phyloP scores from a whole-genome alignment of 2,329 filamentous ascomycete genomes.

The Talaromyces sp. region DNA sequence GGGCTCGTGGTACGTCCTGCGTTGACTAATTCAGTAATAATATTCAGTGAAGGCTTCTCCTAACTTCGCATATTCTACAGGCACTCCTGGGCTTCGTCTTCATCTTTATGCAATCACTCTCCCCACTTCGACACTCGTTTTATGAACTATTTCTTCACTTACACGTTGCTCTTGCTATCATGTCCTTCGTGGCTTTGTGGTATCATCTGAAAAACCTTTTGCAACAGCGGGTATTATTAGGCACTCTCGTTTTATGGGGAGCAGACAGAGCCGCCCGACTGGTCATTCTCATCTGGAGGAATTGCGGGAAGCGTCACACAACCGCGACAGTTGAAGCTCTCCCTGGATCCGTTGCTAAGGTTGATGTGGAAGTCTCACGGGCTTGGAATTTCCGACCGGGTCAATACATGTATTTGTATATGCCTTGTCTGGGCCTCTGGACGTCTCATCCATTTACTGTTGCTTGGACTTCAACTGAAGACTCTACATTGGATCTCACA shows the following conservation, averaged over 20 bases:
- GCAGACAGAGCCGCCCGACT: constrained; percentile 49
- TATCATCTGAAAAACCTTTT: constrained; percentile 35
- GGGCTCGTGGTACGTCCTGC: constrained; percentile 35
- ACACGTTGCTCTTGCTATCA: constrained; percentile 44
- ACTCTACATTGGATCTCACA: constrained; percentile 9
- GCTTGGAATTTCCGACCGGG: constrained; percentile 44
- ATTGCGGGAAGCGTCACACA: constrained; percentile 50
- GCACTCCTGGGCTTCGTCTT: constrained; percentile 41
- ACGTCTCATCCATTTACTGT: constrained; percentile 48
- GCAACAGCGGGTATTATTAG: constrained; percentile 35
- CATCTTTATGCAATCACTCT: constrained; percentile 45
- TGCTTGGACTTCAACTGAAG: constrained; percentile 38
- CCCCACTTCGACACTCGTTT: constrained; percentile 46
- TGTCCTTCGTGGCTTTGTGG: constrained; percentile 43
- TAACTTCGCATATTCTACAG: constrained; percentile 36
- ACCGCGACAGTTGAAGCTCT: constrained; percentile 59
- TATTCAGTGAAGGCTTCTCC: too few relatives aligned
- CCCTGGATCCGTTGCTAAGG: constrained; percentile 58
- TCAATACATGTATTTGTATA: constrained; percentile 60
- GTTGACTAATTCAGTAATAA: too few relatives aligned
- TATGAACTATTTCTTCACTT: constrained; percentile 50
- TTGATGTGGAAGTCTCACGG: constrained; percentile 34
- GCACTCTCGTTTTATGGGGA: constrained; percentile 37
- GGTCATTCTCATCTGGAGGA: constrained; percentile 54
- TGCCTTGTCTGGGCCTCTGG: constrained; percentile 50